A percentile compares a stretch with the other conserved stretches of the same genome.
phyloP scores from a whole-genome alignment of 805 yeast species.

The Candida parachauliodes region DNA sequence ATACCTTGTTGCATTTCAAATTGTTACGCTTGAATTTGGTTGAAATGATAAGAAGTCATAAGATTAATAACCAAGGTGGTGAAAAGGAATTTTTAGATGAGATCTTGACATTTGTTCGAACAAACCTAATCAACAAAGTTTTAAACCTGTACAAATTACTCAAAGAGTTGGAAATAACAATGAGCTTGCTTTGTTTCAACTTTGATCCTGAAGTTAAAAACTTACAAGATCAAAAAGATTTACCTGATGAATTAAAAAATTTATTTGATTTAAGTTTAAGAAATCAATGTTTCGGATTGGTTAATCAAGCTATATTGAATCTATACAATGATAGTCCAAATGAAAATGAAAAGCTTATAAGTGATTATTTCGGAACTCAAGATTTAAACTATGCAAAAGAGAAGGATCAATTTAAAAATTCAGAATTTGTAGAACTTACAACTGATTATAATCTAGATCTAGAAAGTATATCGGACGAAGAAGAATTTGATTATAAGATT shows the following conservation, averaged over 20 bases:
- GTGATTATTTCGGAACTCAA: slow-evolving; percentile 8
- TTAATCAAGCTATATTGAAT: slow-evolving; percentile 62
- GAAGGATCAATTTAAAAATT: slow-evolving; percentile 16
- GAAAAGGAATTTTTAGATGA: slow-evolving; percentile 50
- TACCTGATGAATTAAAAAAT: slow-evolving; percentile 53
- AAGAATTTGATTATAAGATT: slow-evolving; percentile 10
- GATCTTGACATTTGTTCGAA: slow-evolving; percentile 57
- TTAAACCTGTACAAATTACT: slow-evolving; percentile 56
- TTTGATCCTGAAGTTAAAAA: slow-evolving; percentile 28
- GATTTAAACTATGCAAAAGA: neutral
- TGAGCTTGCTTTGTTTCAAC: slow-evolving; percentile 70
- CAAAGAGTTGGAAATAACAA: slow-evolving; percentile 73
- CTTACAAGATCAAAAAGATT: slow-evolving; percentile 33
- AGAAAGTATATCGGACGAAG: slow-evolving; percentile 6
- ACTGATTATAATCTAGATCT: slow-evolving; percentile 9
- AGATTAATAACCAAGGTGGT: slow-evolving; percentile 17
- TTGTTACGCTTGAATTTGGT: slow-evolving; percentile 69
- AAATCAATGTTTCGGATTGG: slow-evolving; percentile 61
- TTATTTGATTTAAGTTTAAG: slow-evolving; percentile 61
- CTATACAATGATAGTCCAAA: slow-evolving; percentile 16
- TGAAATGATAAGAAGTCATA: slow-evolving; percentile 69
- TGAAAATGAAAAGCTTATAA: slow-evolving; percentile 5
- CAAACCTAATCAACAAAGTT: slow-evolving; percentile 59
- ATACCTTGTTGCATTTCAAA: slow-evolving; percentile 66
- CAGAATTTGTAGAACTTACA: slow-evolving; percentile 18